Evolutionary conservation across 2,329 filamentous ascomycete species (phyloP).

Genomic region (Trichophaea hybrida): DNA sequence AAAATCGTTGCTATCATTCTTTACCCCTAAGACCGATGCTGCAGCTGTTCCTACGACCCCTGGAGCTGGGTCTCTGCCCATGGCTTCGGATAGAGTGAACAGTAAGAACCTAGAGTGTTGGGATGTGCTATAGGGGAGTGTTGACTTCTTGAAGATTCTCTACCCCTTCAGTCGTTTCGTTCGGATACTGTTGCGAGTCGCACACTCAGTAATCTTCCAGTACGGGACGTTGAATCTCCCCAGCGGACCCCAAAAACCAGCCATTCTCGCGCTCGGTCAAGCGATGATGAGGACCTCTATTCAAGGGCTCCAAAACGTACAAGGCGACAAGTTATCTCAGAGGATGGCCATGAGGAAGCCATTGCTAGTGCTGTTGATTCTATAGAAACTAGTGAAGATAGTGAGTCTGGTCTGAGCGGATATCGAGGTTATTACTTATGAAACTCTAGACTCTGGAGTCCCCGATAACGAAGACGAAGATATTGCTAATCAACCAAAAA

Average conservation of each 20-base stretch:
- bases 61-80: too few species aligned
- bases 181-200: too few species aligned
- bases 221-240: not conserved
- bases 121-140: constrained; percentile 7
- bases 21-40: constrained; percentile 31
- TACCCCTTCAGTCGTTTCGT: not conserved
- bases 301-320: constrained; percentile 29
- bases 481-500: not conserved
- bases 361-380: constrained; percentile 35
- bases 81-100: too few species aligned
- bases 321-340: constrained; percentile 49
- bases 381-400: constrained; percentile 42
- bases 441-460: constrained; percentile 55
- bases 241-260: not conserved
- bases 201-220: not conserved
- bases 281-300: constrained; percentile 3
- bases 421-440: constrained; percentile 11
- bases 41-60: not conserved
- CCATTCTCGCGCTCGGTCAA: not conserved
- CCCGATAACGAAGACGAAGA: constrained; percentile 63
- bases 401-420: constrained; percentile 31
- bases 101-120: constrained; percentile 25
- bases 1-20: constrained; percentile 57
- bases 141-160: not conserved
- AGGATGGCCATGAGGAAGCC: constrained; percentile 46